A percentile compares a stretch with the other conserved stretches of the same genome.
phyloP scores from a whole-genome alignment of 176 grass and related monocot species.

The Luzula sylvatica region DNA sequence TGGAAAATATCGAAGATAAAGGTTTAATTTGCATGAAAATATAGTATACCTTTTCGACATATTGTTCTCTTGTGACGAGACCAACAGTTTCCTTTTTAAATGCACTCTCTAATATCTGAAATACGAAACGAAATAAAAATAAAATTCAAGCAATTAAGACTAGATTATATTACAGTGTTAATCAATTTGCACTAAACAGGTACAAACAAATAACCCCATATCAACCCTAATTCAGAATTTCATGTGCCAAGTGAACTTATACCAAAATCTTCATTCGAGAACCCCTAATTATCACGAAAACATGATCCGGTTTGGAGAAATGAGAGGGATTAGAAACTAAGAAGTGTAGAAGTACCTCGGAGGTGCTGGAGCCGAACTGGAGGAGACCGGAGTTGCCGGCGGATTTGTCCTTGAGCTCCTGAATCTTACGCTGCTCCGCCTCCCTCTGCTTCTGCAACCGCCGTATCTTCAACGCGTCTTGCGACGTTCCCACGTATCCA shows the following conservation, averaged over 20 bases:
- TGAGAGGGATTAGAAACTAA: no score
- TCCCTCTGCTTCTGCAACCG: conserved; percentile 96
- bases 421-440: conserved; percentile 88
- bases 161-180: no score
- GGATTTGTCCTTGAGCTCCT: conserved; percentile 88
- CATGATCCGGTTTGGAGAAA: no score
- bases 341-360: conserved; percentile 39
- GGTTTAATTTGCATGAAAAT: background rate
- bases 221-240: no score
- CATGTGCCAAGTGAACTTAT: no score
- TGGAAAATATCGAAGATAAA: no score
- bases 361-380: conserved; percentile 98
- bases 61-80: conserved; percentile 94
- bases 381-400: conserved; percentile 77
- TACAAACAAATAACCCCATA: no score
- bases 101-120: conserved; percentile 93
- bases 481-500: conserved; percentile 89
- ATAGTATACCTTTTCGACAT: conserved; percentile 86
- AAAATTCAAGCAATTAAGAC: no score
- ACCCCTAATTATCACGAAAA: background rate
- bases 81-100: conserved; percentile 99
- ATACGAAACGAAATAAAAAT: background rate
- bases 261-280: no score
- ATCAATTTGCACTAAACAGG: no score
- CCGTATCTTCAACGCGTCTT: conserved; percentile 92